Percentiles rank a stretch among this genome's conserved stretches.
These are phyloP conservation scores for Chalaropsis thielavioides DNA, from an alignment of 2,329 filamentous ascomycete genomes.

Conservation along the genomic window DNA sequence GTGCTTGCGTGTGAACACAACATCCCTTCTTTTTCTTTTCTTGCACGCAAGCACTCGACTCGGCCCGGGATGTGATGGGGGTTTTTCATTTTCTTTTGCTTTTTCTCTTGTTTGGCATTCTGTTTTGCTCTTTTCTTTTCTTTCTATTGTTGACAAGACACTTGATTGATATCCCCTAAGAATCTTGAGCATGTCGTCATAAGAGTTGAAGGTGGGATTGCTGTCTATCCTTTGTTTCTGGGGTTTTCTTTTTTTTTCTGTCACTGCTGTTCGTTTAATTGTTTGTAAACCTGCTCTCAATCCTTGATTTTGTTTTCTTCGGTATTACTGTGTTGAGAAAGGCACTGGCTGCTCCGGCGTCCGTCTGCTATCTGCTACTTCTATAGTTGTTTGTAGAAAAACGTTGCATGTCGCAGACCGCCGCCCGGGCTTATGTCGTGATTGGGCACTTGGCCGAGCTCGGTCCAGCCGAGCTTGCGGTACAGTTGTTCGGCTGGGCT, in stretches of 20 bases:
- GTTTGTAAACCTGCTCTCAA: neutral
- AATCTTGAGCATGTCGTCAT: conserved; percentile 2
- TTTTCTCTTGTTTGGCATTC: neutral
- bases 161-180: neutral
- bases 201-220: neutral
- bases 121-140: neutral
- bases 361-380: neutral
- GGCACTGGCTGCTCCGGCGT: too few relatives aligned
- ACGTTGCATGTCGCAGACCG: conserved; percentile 36
- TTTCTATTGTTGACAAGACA: conserved; percentile 1
- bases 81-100: conserved; percentile 4
- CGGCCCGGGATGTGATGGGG: neutral
- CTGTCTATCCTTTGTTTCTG: neutral
- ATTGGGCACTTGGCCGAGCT: conserved; percentile 40
- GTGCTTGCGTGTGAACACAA: neutral
- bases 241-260: neutral
- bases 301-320: neutral
- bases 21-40: too few relatives aligned
- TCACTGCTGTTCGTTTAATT: too few relatives aligned
- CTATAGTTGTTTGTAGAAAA: conserved; percentile 44
- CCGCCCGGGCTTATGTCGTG: conserved; percentile 37
- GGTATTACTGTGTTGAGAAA: neutral
- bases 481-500: conserved; percentile 40
- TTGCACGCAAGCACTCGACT: neutral
- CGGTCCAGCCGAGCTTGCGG: conserved; percentile 40